Evolutionary conservation across 2,329 filamentous ascomycete genomes (phyloP).

Genomic region (Penicillium italicum): DNA sequence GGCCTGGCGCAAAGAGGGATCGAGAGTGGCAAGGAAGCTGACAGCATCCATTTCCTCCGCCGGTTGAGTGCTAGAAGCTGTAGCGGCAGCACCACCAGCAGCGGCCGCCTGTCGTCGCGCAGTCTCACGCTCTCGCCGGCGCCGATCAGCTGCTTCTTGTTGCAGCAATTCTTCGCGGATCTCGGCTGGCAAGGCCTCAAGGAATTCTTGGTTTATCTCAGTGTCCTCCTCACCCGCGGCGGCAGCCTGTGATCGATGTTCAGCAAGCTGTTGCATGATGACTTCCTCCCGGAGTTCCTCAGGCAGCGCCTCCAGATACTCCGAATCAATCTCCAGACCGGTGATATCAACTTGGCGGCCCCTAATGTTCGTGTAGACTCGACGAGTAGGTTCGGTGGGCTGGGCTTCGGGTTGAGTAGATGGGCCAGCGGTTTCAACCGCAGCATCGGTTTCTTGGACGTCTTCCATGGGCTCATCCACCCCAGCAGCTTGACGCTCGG

Average conservation of each 20-base stretch:
- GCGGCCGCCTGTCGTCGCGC: slow-evolving; percentile 59
- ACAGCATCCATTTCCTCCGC: slow-evolving; percentile 86
- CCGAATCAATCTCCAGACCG: slow-evolving; percentile 85
- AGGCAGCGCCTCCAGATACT: slow-evolving; percentile 94
- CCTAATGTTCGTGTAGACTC: slow-evolving; percentile 77
- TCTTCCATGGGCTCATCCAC: slow-evolving; percentile 69
- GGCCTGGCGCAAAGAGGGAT: slow-evolving; percentile 76
- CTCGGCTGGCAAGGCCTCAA: slow-evolving; percentile 86
- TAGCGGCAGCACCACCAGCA: slow-evolving; percentile 40
- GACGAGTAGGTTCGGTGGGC: slow-evolving; percentile 49
- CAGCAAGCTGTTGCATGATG: slow-evolving; percentile 82
- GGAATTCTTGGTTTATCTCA: slow-evolving; percentile 81
- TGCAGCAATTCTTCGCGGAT: slow-evolving; percentile 87
- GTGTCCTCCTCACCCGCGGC: slow-evolving; percentile 62
- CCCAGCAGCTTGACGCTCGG: slow-evolving; percentile 32
- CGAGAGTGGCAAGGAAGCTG: slow-evolving; percentile 86
- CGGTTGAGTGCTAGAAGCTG: slow-evolving; percentile 37
- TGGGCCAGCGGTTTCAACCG: slow-evolving; percentile 30
- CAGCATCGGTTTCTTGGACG: slow-evolving; percentile 56
- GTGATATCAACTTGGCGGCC: slow-evolving; percentile 91
- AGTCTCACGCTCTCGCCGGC: slow-evolving; percentile 80
- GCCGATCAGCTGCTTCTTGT: slow-evolving; percentile 83
- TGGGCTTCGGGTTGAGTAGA: slow-evolving; percentile 44
- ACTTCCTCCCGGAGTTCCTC: slow-evolving; percentile 96
- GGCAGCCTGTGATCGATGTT: slow-evolving; percentile 73